phyloP scores from a whole-genome alignment of 179 eudicot genomes.

The Silene noctiflora region DNA sequence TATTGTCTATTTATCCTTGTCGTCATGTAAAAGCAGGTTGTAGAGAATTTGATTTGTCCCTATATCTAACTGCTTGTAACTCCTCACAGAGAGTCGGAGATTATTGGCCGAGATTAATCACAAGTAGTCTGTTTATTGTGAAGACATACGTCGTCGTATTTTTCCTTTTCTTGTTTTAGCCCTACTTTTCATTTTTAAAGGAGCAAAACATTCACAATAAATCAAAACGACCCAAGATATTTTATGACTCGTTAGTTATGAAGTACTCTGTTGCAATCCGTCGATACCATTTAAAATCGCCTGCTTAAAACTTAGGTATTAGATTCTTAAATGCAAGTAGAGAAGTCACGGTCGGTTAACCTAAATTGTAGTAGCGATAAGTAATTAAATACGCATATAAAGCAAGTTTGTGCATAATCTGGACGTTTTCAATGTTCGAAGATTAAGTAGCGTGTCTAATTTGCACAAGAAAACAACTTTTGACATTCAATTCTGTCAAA shows the following conservation, averaged over 20 bases:
- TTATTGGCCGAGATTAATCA: constrained; percentile 10
- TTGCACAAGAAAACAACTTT: too few species aligned
- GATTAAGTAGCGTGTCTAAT: too few species aligned
- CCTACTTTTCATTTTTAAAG: neutral
- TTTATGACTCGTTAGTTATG: neutral
- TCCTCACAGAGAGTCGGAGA: constrained; percentile 7
- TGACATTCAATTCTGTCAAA: too few species aligned
- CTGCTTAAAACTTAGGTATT: too few species aligned
- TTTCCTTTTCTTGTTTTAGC: neutral
- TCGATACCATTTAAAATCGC: too few species aligned
- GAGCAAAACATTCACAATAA: neutral
- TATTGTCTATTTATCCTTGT: constrained; percentile 5
- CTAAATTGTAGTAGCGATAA: too few species aligned
- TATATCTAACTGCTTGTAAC: constrained; percentile 29
- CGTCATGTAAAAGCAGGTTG: constrained; percentile 25
- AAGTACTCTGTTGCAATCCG: too few species aligned
- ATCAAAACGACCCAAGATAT: neutral
- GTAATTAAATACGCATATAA: too few species aligned
- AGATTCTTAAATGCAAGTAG: too few species aligned
- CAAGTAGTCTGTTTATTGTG: constrained; percentile 24
- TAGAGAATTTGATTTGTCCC: constrained; percentile 23
- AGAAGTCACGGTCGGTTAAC: too few species aligned
- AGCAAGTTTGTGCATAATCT: too few species aligned
- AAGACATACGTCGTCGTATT: neutral
- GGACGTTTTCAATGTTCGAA: too few species aligned